These are phyloP conservation scores for Ophiostoma pallidulum DNA, from an alignment of 2,329 filamentous ascomycete genomes.

Conservation along the genomic window DNA sequence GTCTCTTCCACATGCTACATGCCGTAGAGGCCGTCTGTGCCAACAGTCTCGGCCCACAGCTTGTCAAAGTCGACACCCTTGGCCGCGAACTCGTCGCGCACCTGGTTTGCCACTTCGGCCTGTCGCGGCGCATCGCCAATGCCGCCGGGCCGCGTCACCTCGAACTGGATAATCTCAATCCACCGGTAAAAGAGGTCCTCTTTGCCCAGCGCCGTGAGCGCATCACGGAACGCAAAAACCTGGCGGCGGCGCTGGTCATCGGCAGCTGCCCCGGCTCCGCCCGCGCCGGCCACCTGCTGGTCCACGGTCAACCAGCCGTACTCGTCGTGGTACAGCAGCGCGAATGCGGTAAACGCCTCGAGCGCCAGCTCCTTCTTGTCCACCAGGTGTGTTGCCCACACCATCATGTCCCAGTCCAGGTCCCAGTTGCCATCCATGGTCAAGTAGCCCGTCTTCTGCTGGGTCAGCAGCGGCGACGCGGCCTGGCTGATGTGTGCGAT, in stretches of 20 bases:
- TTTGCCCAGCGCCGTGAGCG: constrained; percentile 65
- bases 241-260: constrained; percentile 61
- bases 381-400: constrained; percentile 59
- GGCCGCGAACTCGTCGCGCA: constrained; percentile 63
- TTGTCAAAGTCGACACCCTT: constrained; percentile 74
- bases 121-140: constrained; percentile 65
- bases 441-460: constrained; percentile 77
- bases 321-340: constrained; percentile 58
- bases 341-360: constrained; percentile 60
- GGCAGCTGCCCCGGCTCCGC: background rate
- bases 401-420: constrained; percentile 76
- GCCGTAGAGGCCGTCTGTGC: constrained; percentile 27
- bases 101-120: constrained; percentile 60
- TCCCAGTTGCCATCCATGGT: constrained; percentile 82
- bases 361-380: constrained; percentile 50
- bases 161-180: constrained; percentile 87
- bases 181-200: constrained; percentile 85
- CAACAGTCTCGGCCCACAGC: constrained; percentile 61
- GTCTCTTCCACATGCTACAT: constrained; percentile 13
- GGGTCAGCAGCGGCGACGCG: constrained; percentile 55
- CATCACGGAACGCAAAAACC: constrained; percentile 71
- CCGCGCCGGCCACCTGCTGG: constrained; percentile 33
- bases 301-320: constrained; percentile 66
- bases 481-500: constrained; percentile 56
- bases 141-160: constrained; percentile 67